phyloP scores from a whole-genome alignment of 495 filamentous ascomycete genomes.

The Cercophora samala region DNA sequence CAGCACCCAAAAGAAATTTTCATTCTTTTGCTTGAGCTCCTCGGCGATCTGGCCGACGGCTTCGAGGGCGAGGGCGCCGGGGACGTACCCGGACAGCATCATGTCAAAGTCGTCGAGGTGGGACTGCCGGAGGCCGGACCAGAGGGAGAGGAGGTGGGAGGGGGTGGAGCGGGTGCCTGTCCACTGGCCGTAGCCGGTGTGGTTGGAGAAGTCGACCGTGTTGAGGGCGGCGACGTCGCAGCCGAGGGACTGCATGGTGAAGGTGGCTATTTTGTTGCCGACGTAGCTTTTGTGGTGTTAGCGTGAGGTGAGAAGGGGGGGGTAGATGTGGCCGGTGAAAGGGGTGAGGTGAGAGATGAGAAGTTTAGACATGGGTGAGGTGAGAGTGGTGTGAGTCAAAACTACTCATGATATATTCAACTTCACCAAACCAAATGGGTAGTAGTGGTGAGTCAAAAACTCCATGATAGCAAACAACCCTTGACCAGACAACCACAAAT shows the following conservation, averaged over 20 bases:
- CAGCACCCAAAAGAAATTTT: slow-evolving; percentile 93
- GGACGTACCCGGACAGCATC: slow-evolving; percentile 89
- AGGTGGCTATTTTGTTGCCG: slow-evolving; percentile 91
- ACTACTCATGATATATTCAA: no score
- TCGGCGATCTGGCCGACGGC: slow-evolving; percentile 78
- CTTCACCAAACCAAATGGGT: no score
- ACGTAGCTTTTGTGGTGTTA: slow-evolving; percentile 65
- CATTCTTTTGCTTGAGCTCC: slow-evolving; percentile 68
- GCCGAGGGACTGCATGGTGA: slow-evolving; percentile 86
- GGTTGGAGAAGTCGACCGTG: slow-evolving; percentile 96
- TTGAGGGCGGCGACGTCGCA: slow-evolving; percentile 92
- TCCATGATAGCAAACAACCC: no score
- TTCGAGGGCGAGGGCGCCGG: slow-evolving; percentile 76
- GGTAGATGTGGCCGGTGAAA: background rate
- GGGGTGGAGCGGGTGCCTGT: slow-evolving; percentile 78
- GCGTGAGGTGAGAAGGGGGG: background rate
- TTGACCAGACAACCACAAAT: no score
- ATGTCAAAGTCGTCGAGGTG: slow-evolving; percentile 83
- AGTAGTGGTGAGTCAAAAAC: background rate
- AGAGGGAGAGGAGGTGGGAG: slow-evolving; percentile 78
- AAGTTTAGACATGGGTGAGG: no score
- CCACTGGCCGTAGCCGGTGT: slow-evolving; percentile 83
- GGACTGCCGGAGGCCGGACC: slow-evolving; percentile 75
- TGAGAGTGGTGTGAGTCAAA: no score
- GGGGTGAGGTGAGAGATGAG: no score